Conservation (phyloP, 2,329 filamentous ascomycete species). For the Amauroascus niger region DNA sequence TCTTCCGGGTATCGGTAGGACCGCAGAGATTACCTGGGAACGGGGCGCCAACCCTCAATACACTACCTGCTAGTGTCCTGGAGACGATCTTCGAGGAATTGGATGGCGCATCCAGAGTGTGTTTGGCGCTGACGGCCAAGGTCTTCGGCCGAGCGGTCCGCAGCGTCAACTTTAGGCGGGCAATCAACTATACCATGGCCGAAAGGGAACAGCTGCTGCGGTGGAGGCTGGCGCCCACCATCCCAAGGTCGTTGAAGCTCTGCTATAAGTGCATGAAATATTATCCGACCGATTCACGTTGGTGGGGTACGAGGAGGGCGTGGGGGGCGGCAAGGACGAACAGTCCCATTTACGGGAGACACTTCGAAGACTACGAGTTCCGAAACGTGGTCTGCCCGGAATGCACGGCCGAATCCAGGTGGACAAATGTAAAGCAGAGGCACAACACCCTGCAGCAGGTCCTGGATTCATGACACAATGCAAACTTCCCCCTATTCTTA, state of each 20-base stretch:
- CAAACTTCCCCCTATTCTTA: not conserved
- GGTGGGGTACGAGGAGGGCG: conserved; percentile 11
- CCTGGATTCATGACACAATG: not conserved
- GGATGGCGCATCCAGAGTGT: conserved; percentile 9
- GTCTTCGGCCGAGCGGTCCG: conserved; percentile 4
- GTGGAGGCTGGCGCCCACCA: conserved; percentile 12
- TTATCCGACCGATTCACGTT: conserved; percentile 7
- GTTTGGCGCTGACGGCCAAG: conserved; percentile 14
- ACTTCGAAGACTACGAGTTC: conserved; percentile 13
- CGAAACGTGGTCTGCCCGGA: conserved; percentile 13
- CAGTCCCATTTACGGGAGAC: conserved; percentile 13
- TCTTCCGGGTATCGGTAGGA: not conserved
- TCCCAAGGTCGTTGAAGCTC: conserved; percentile 4
- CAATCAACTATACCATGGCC: conserved; percentile 9
- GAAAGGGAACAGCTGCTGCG: conserved; percentile 11
- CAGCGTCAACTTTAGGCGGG: not conserved
- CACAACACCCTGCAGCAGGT: conserved; percentile 9
- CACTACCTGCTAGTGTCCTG: conserved; percentile 7
- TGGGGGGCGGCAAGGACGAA: conserved; percentile 6
- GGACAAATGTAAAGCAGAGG: conserved; percentile 5
- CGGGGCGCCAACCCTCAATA: not conserved
- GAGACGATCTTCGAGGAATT: conserved; percentile 13
- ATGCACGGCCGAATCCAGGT: conserved; percentile 12
- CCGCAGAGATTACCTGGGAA: not conserved
- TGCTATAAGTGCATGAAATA: conserved; percentile 15